These are phyloP conservation scores for Nemania sp. DNA, from an alignment of 2,329 filamentous ascomycete species.

Conservation along the genomic window DNA sequence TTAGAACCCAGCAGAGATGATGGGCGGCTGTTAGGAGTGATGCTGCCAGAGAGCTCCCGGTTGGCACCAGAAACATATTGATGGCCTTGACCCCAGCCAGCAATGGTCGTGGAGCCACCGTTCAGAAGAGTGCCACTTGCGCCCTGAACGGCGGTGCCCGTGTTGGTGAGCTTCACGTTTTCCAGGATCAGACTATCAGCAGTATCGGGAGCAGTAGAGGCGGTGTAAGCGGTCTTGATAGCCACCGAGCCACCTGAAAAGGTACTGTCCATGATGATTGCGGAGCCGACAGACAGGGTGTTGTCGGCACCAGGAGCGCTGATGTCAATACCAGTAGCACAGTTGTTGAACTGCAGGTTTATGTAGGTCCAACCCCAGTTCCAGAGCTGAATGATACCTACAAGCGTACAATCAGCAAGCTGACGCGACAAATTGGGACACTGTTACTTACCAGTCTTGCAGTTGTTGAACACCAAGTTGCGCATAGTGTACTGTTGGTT, in stretches of 20 bases:
- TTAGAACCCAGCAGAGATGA: conserved; percentile 53
- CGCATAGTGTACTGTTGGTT: conserved; percentile 73
- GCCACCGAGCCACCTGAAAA: conserved; percentile 66
- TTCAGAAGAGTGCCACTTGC: conserved; percentile 53
- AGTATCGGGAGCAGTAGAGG: conserved; percentile 43
- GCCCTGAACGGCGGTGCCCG: conserved; percentile 46
- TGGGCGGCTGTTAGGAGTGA: conserved; percentile 53
- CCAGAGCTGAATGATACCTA: conserved; percentile 68
- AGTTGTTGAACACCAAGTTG: conserved; percentile 67
- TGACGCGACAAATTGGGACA: background rate
- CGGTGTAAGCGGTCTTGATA: conserved; percentile 64
- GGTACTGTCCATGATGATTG: conserved; percentile 71
- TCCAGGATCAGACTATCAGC: conserved; percentile 63
- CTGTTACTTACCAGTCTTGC: conserved; percentile 52
- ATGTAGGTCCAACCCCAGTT: conserved; percentile 75
- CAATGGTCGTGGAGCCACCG: conserved; percentile 56
- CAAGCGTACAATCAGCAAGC: background rate
- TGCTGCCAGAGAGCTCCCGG: conserved; percentile 51
- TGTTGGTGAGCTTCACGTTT: conserved; percentile 46
- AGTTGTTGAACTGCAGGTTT: conserved; percentile 61
- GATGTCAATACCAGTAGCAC: conserved; percentile 64
- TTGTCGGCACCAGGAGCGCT: conserved; percentile 48
- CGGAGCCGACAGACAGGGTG: conserved; percentile 66
- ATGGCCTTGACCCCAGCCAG: conserved; percentile 70
- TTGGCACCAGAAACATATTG: conserved; percentile 54